These are phyloP conservation scores for Colletotrichum musicola DNA, from an alignment of 2,329 filamentous ascomycete genomes.

Conservation along the genomic window DNA sequence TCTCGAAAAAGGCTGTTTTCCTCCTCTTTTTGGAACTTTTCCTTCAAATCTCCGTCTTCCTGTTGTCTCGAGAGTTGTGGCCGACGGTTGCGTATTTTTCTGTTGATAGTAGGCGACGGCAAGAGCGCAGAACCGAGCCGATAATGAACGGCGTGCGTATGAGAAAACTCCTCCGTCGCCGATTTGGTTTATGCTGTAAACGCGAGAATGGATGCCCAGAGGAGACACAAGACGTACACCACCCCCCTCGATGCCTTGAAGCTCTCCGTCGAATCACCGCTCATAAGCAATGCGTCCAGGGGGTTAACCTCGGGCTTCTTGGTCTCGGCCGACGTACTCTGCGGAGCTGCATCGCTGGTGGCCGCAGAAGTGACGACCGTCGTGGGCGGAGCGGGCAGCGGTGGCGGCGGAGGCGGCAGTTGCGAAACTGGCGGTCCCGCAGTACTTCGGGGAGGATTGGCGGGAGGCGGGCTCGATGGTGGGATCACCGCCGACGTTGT, in stretches of 20 bases:
- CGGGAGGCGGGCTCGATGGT: conserved; percentile 9
- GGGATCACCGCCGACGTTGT: conserved; percentile 4
- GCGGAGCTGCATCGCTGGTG: neutral
- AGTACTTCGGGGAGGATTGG: conserved; percentile 12
- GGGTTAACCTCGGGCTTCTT: conserved; percentile 25
- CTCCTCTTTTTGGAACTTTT: neutral
- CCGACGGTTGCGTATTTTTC: too few relatives aligned
- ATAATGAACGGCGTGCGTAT: too few relatives aligned
- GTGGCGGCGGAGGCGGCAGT: neutral
- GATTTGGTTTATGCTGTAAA: neutral
- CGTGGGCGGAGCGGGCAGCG: conserved; percentile 1
- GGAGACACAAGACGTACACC: neutral
- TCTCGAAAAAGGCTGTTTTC: neutral
- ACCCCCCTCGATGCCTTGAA: neutral
- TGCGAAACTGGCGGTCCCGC: neutral
- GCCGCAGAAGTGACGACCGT: neutral
- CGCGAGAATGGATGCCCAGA: neutral
- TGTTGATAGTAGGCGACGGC: too few relatives aligned
- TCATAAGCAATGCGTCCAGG: conserved; percentile 31
- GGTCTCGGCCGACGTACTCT: conserved; percentile 12
- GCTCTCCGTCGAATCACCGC: neutral
- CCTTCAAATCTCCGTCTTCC: neutral
- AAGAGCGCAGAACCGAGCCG: too few relatives aligned
- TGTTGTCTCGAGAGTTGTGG: neutral
- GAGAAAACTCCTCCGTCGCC: too few relatives aligned